These are phyloP conservation scores for Camellia lanceoleosa DNA, from an alignment of 148 eudicot genomes.

Conservation along the genomic window DNA sequence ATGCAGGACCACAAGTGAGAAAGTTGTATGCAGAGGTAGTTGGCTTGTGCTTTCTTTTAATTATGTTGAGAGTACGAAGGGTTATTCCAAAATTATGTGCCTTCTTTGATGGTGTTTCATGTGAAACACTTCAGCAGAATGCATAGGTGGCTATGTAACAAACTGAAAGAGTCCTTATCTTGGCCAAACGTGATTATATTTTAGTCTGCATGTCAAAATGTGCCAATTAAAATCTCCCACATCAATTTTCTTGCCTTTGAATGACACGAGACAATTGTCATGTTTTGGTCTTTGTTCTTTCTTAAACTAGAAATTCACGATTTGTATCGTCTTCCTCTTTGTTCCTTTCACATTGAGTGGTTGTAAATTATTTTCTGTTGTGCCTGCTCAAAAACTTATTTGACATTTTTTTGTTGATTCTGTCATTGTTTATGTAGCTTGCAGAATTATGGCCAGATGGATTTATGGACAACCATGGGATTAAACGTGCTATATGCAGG, in stretches of 20 bases:
- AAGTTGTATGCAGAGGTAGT: conserved; percentile 88
- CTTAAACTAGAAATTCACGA: too few relatives aligned
- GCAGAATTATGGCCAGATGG: conserved; percentile 93
- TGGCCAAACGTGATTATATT: neutral
- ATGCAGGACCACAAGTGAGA: conserved; percentile 86
- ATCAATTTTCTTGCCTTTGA: neutral
- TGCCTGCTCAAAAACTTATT: neutral
- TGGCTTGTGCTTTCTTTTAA: conserved; percentile 10
- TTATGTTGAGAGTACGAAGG: neutral
- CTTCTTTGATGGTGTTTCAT: neutral
- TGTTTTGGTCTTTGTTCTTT: neutral
- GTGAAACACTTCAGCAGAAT: neutral
- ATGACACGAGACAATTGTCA: neutral
- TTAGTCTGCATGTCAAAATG: neutral
- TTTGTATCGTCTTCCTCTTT: conserved; percentile 10
- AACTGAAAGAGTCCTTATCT: neutral
- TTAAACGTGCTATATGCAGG: conserved; percentile 87
- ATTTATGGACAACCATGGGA: conserved; percentile 90
- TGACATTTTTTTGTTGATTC: neutral
- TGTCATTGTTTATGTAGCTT: conserved; percentile 53
- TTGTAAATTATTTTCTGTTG: neutral
- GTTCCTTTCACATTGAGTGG: neutral
- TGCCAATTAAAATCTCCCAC: neutral
- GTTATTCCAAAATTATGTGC: neutral
- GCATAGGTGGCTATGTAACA: neutral